Base-by-base conservation (phyloP, 257 asterid species). In the Cordia subcordata region DNA sequence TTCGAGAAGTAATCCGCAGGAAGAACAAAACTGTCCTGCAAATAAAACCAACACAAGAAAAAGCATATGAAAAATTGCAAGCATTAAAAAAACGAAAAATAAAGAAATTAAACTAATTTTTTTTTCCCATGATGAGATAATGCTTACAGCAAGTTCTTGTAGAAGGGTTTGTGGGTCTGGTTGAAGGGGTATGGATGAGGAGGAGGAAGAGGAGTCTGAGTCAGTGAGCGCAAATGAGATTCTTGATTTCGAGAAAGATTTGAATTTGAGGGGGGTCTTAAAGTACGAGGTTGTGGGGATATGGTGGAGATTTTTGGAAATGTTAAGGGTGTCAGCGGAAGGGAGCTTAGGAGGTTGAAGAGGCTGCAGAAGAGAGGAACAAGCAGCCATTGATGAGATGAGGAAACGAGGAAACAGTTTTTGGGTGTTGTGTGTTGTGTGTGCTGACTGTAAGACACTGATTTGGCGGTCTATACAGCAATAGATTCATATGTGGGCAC, bases 1-100 rank as follows among this genome's bases (percentile, higher is more conserved):
- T 77, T 75, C 27, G 83, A 73, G 38, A 92, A 86, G 73, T 71
- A 92, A 72, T 92, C 99, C 3, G 75, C 68, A 15, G 95, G 94
- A 66, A 92, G 91, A 75, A 54, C 85, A 77, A 92, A 88, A 62
- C 75, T 67, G 57, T 75, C 95, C 99, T 92, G 81, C 71, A 68
- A 69, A 65, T 46, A 62, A 17, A 49, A 49, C 3, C 23, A 40
- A 33, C 13, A 23, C 15, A 18, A 19, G 45, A 16, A 19, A 14
- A 40, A 51, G 33, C 15, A 57, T 12, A 57, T 18, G 49, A 27
- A 1, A 1, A 27, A 27, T 27, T 27, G 6, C 10, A 13, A 33
- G 19, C 15, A 3, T 23, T 11, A 1, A 11, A 12, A 52, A 27
- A 0, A 1, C 23, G 61, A 40, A 16, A n/a, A 11, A 15, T 19